Base-by-base conservation (phyloP, 768 basidiomycete species). In the Leccinum rimulosum region DNA sequence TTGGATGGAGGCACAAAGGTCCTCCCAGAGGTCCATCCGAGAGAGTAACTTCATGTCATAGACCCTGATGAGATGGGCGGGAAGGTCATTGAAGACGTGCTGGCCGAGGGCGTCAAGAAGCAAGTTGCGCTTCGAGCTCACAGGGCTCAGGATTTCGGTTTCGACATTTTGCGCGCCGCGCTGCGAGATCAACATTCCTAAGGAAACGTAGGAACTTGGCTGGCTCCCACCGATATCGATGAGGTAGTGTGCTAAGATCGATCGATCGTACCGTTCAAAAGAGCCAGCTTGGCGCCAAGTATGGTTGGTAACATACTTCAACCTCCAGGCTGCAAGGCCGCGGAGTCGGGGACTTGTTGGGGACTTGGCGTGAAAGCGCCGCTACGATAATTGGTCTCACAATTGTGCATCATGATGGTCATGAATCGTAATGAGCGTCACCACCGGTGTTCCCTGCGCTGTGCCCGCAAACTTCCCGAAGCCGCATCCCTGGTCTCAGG, bases 61-160 rank as follows among this genome's bases (percentile, higher is more conserved):
- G 40, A 52, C 25, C 4, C 57, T 48, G 25, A 63, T 64, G 31
- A 63, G 62, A 36, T 64, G 62, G 33, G 52, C n/a, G 19, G 62
- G 62, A 25, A 64, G 62, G 12, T 64, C 50, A 4, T 59, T 64
- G 62, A 59, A 63, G 47, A 63, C 22, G 11, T 63, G 57, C 31
- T 53, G 62, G 48, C 38, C 30, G 57, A 63, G 52, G 9, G 50
- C 8, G 40, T 64, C 47, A 22, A 64, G 57, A 50, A 63, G 57
- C 10, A 35, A 43, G 35, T 22, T 27, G 10, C 61, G 61, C 56
- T 59, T 59, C 45, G 35, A 40, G 62, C 11, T 11, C 27, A 36
- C 27, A 6, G 52, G 50, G 50, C 50, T 51, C n/a, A 51, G n/a
- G 5, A 10, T 38, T 43, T 62, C 55, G 25, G 19, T 15, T 43